phyloP scores from a whole-genome alignment of 1,284 basidiomycete species.

The Polyporus tsugae region DNA sequence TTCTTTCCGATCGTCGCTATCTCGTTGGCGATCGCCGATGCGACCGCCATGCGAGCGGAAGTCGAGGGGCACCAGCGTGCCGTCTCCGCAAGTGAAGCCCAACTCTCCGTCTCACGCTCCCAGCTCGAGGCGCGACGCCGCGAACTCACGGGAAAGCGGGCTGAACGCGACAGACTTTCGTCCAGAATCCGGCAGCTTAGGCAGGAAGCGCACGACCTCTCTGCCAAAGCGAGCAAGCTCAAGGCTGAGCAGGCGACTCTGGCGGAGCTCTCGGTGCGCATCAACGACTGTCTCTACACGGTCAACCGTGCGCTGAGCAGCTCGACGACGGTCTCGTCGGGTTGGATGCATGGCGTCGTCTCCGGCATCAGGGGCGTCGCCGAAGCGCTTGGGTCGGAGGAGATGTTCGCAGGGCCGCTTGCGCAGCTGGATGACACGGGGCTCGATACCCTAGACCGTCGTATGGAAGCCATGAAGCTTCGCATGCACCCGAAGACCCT shows the following conservation, averaged over 20 bases:
- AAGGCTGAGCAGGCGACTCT: constrained; percentile 8
- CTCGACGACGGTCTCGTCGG: constrained; percentile 17
- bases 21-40: background rate
- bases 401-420: constrained; percentile 21
- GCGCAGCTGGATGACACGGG: constrained; percentile 18
- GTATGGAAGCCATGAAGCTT: constrained; percentile 4
- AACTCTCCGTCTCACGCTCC: constrained; percentile 12
- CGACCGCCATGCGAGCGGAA: background rate
- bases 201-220: background rate
- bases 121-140: constrained; percentile 11
- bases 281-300: constrained; percentile 23
- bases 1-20: background rate
- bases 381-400: constrained; percentile 2
- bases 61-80: background rate
- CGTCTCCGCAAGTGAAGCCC: background rate
- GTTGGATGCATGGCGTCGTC: constrained; percentile 21
- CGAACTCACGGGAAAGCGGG: constrained; percentile 10
- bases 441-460: constrained; percentile 7
- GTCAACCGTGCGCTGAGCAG: constrained; percentile 21
- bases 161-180: background rate
- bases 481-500: background rate
- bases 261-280: constrained; percentile 17
- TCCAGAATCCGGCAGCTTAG: background rate
- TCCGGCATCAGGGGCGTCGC: constrained; percentile 15
- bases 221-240: constrained; percentile 5